Evolutionary conservation across 1,284 basidiomycete genomes (phyloP), one percentile per base, ranked within the genome.

Genomic region (Rugosomyces carneus): DNA sequence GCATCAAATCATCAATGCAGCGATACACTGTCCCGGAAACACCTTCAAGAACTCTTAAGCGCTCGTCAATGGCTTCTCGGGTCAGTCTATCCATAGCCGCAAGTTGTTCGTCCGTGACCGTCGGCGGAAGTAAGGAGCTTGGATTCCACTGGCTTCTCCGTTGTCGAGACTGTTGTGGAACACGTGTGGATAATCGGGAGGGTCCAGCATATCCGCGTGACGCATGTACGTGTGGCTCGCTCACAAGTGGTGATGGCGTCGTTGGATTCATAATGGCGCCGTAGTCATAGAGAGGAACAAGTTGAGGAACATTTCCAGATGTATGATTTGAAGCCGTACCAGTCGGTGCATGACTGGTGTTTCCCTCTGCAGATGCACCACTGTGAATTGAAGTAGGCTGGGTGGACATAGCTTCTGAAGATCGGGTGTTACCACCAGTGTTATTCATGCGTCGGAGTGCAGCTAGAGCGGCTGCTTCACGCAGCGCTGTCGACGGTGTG

Each of bases 41-140:
- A 24, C 78, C 75, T 63, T 89, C 84, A 21, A 94, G 66, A 20
- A 89, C 75, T 35, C 80, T 71, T 49, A 94, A 66, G 47, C 90
- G 75, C 61, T 92, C 88, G 52, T 93, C 87, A 39, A 94, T 86
- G 3, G 84, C 84, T 55, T 87, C 84, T 39, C 88, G 70, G 16
- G 85, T 87, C 23, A 84, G 59, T 27, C 59, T 65, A 53, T 89
- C 86, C 60, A 87, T 66, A 27, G 71, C 60, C 18, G 64, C 66
- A 24, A 87, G 69, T 57, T 83, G 84, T 45, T 74, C 74, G 36
- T 79, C 79, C 29, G 74, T 80, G 52, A 81, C 59, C 43, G 62
- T 69, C 35, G 70, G 68, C 41, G 73, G 82, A 43, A 75, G 66
- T 18, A 49, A 32, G 26, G 45, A 47, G 21, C 50, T 19, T 29